phyloP scores from a whole-genome alignment of 164 flowering plant genomes.

The Magnolia officinalis region DNA sequence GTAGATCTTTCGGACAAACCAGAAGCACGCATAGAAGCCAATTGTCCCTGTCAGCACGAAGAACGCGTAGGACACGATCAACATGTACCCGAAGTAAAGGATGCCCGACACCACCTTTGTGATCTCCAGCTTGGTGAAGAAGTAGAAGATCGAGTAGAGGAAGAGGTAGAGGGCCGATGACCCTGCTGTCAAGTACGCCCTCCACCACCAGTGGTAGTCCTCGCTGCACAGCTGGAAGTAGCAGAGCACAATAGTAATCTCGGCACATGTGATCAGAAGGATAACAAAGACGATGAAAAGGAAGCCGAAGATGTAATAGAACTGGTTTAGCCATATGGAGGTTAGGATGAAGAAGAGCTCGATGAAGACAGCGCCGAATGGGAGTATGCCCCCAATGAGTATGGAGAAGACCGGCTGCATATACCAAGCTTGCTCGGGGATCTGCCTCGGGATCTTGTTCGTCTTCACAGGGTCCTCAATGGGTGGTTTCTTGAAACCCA shows the following conservation, averaged over 20 bases:
- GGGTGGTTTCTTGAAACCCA: constrained; percentile 39
- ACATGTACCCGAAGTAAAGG: constrained; percentile 81
- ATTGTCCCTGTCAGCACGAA: constrained; percentile 79
- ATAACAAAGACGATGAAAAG: constrained; percentile 84
- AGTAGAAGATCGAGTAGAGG: constrained; percentile 76
- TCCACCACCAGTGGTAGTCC: constrained; percentile 93
- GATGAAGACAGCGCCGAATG: constrained; percentile 56
- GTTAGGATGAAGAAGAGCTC: constrained; percentile 64
- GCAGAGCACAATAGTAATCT: constrained; percentile 81
- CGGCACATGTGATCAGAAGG: constrained; percentile 78
- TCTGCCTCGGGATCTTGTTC: constrained; percentile 53
- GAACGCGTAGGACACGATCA: constrained; percentile 73
- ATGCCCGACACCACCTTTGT: constrained; percentile 72
- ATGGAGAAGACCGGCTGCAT: constrained; percentile 52
- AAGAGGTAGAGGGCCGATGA: constrained; percentile 81
- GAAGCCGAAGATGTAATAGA: constrained; percentile 90
- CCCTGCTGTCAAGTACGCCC: constrained; percentile 82
- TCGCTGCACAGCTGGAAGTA: constrained; percentile 91
- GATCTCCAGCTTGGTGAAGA: constrained; percentile 77
- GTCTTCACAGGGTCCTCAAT: constrained; percentile 55
- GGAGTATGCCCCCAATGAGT: constrained; percentile 55
- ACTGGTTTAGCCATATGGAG: constrained; percentile 78
- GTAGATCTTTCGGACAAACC: constrained; percentile 81
- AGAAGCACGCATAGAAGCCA: constrained; percentile 84
- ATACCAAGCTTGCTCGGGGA: constrained; percentile 63